Evolutionary conservation across 768 basidiomycete species (phyloP), one percentile per base, ranked within the genome.

Genomic region (Melanogaster broomeanus): DNA sequence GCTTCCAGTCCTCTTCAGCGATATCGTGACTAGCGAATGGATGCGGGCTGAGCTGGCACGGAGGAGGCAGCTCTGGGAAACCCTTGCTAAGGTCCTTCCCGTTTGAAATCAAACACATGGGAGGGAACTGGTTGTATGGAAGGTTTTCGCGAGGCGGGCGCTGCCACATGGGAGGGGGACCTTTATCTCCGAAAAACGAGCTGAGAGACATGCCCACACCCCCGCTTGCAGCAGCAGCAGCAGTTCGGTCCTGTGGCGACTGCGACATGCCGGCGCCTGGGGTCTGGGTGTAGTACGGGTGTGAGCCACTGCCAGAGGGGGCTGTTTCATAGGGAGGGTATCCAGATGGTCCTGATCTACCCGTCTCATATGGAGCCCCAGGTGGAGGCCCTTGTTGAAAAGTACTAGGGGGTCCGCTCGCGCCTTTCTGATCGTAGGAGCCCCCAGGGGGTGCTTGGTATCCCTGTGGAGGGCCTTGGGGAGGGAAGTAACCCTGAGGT

Each of bases 1-100:
- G 67, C 35, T 64, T 58, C 82, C 82, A 83, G 60, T 83, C 82
- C 16, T 62, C 67, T 62, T 82, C 74, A 0, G 48, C 56, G 4
- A 84, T 63, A 56, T 83, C 80, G 61, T 79, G 77, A 42, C 74
- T 66, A 21, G 61, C 57, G 58, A 84, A 84, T 22, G 81, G 81
- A 58, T 84, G 82, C 10, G 72, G 73, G 16, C 54, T 52, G 9
- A 60, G 25, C 25, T 53, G 49, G 4, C 74, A 69, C 2, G 75
- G 74, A 1, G 82, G 82, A 0, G 74, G 70, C 7, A 72, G 31
- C 13, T 59, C 53, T 0, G 76, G 75, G 60, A 83, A 83, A 1
- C 82, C 80, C 12, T 64, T 61, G 33, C 63, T 62, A 37, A 83
- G 46, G 1, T 53, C 47, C 3, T 58, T 41, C 33, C 28, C 13